Conservation (phyloP, 2,329 filamentous ascomycete species). For the Trichothecium roseum region DNA sequence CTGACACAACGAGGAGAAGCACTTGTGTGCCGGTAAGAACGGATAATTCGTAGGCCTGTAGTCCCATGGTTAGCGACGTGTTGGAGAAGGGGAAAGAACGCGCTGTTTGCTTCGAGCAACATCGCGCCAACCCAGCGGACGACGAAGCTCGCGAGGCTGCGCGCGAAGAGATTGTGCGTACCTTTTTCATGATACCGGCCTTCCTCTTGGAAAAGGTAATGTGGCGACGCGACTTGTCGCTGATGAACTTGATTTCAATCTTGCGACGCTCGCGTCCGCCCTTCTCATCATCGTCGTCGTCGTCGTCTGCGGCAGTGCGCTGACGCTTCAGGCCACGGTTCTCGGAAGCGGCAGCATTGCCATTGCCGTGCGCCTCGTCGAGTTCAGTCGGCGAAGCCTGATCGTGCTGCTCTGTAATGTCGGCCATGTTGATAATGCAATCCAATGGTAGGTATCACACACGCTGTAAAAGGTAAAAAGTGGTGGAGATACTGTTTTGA, state of each 20-base stretch:
- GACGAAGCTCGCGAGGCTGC: not conserved
- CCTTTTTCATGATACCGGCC: constrained; percentile 99
- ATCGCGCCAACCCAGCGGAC: constrained; percentile 1
- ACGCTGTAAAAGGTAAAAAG: constrained; percentile 39
- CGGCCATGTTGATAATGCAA: constrained; percentile 47
- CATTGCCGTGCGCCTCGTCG: constrained; percentile 69
- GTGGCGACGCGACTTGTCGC: constrained; percentile 97
- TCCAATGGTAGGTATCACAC: constrained; percentile 23
- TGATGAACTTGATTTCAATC: constrained; percentile 99
- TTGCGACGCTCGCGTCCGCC: constrained; percentile 95
- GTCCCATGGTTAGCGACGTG: constrained; percentile 5
- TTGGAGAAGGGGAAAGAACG: not conserved
- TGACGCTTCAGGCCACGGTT: constrained; percentile 81
- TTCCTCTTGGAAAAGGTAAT: constrained; percentile 99
- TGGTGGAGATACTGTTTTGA: constrained; percentile 56
- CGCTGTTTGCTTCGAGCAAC: not conserved
- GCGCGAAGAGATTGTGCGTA: constrained; percentile 32
- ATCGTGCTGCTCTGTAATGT: constrained; percentile 70
- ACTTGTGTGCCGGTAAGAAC: constrained; percentile 98
- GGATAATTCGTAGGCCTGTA: constrained; percentile 88
- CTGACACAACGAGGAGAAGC: constrained; percentile 84
- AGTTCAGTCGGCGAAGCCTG: constrained; percentile 65
- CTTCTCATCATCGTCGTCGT: constrained; percentile 97
- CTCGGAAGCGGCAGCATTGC: constrained; percentile 53
- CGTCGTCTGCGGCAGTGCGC: constrained; percentile 80